These are phyloP conservation scores for Pyricularia sp. DNA, from an alignment of 2,329 filamentous ascomycete species.

Conservation along the genomic window DNA sequence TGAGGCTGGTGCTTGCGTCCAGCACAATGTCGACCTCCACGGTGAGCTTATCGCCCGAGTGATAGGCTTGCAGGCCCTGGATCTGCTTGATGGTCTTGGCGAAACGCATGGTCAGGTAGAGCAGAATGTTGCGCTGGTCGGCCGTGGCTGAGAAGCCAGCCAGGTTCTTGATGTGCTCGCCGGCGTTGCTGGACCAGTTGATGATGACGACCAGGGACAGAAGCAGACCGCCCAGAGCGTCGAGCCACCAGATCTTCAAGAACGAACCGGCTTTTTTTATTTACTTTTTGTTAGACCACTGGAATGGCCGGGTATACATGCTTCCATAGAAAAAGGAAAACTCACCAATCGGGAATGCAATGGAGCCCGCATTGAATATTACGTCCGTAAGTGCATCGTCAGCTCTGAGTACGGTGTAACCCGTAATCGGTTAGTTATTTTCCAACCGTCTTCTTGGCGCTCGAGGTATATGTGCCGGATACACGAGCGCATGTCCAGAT, in stretches of 20 bases:
- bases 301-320: neutral
- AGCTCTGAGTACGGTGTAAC: conserved; percentile 11
- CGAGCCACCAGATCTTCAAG: conserved; percentile 72
- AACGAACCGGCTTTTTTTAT: conserved; percentile 53
- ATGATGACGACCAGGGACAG: conserved; percentile 72
- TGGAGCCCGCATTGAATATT: conserved; percentile 83
- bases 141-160: conserved; percentile 70
- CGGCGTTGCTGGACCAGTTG: conserved; percentile 67
- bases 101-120: conserved; percentile 92
- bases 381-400: conserved; percentile 43
- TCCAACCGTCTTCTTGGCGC: neutral
- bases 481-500: neutral
- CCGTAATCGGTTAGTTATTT: neutral
- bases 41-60: conserved; percentile 76
- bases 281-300: neutral
- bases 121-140: conserved; percentile 73
- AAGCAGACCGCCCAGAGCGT: conserved; percentile 67
- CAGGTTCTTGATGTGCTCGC: conserved; percentile 70
- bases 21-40: conserved; percentile 77
- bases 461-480: neutral
- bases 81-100: conserved; percentile 80
- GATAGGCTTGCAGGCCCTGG: conserved; percentile 76
- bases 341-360: conserved; percentile 68
- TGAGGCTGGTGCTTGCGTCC: conserved; percentile 63
- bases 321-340: conserved; percentile 7